These are phyloP conservation scores for Fallopia convolvulus DNA, from an alignment of 148 eudicot species.

Conservation along the genomic window DNA sequence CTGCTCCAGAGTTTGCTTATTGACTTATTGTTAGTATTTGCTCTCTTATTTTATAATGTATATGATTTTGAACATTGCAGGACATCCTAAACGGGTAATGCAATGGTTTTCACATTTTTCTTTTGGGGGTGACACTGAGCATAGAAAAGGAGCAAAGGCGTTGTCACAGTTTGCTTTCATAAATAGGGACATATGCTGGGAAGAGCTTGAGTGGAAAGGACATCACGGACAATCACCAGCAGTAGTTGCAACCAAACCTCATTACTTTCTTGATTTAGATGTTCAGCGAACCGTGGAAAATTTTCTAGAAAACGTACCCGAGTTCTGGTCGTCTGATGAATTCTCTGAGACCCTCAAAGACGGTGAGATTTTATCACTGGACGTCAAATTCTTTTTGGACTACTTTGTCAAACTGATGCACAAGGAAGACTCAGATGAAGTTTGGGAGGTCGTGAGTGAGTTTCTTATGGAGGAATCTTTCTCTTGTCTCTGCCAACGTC, in stretches of 20 bases:
- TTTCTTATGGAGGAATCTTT: conserved; percentile 76
- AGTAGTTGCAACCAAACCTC: conserved; percentile 97
- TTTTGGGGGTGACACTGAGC: conserved; percentile 40
- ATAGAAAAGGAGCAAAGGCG: conserved; percentile 83
- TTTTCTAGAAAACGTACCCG: conserved; percentile 80
- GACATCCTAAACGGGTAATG: conserved; percentile 65
- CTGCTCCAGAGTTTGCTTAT: neutral
- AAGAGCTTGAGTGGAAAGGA: conserved; percentile 98
- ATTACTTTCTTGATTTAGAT: conserved; percentile 95
- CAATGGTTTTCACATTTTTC: conserved; percentile 87
- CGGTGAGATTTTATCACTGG: conserved; percentile 69
- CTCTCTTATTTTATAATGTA: conserved; percentile 16
- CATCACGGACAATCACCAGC: conserved; percentile 98
- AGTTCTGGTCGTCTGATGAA: conserved; percentile 89
- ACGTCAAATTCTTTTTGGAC: conserved; percentile 53
- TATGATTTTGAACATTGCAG: conserved; percentile 35
- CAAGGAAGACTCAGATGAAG: conserved; percentile 52
- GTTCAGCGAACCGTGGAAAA: conserved; percentile 77
- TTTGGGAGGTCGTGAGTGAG: conserved; percentile 66
- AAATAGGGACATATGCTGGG: conserved; percentile 95
- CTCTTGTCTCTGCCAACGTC: conserved; percentile 68
- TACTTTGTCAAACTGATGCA: conserved; percentile 64
- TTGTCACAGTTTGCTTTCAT: conserved; percentile 84
- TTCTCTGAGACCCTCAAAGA: conserved; percentile 75
- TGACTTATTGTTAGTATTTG: neutral